These are phyloP conservation scores for Trichoderma simmonsii DNA, from an alignment of 2,329 filamentous ascomycete genomes.

Conservation along the genomic window DNA sequence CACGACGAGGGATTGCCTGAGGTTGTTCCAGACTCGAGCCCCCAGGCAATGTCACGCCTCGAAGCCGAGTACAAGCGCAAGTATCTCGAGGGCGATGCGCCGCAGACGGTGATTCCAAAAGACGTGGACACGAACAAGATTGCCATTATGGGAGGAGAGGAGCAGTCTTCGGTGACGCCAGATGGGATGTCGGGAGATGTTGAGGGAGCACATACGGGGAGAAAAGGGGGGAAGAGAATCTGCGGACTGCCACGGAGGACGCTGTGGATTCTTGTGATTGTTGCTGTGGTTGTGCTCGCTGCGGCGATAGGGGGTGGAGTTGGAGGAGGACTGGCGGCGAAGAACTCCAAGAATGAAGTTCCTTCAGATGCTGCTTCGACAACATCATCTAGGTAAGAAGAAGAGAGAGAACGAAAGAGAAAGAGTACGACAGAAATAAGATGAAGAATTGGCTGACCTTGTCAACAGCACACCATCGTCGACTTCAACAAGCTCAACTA, in stretches of 20 bases:
- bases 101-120: not conserved
- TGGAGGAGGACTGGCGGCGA: conserved; percentile 21
- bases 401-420: not conserved
- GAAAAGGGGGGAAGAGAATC: conserved; percentile 1
- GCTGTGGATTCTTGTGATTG: conserved; percentile 20
- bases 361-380: conserved; percentile 1
- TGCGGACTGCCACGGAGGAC: conserved; percentile 19
- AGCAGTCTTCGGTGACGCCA: not conserved
- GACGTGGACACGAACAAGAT: conserved; percentile 13
- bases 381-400: not conserved
- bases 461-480: not conserved
- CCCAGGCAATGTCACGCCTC: not conserved
- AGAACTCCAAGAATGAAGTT: conserved; percentile 1
- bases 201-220: not conserved
- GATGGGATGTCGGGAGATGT: not conserved
- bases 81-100: conserved; percentile 5
- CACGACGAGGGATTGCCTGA: conserved; percentile 16
- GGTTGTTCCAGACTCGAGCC: not conserved
- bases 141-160: not conserved
- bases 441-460: not conserved
- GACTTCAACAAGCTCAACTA: not conserved
- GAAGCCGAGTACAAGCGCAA: conserved; percentile 16
- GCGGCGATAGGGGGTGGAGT: conserved; percentile 23
- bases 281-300: conserved; percentile 19
- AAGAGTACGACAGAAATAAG: too few species aligned